A percentile compares a stretch with the other conserved stretches of the same genome.
Evolutionary conservation across 2,329 filamentous ascomycete genomes (phyloP).

Genomic region (Pseudogymnoascus sp.): DNA sequence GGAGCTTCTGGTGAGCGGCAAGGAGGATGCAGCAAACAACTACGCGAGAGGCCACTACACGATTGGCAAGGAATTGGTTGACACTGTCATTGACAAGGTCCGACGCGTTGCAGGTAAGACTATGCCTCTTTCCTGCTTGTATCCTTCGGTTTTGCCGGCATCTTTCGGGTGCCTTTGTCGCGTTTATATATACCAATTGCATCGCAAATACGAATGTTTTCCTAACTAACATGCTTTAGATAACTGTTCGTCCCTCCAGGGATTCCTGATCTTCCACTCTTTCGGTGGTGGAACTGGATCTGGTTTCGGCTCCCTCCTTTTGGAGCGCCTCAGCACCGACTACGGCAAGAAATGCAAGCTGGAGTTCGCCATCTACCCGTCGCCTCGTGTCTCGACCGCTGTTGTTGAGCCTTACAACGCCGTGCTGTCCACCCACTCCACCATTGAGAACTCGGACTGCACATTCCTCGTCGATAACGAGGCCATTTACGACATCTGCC

Average conservation of each 20-base stretch:
- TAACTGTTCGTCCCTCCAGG: conserved; percentile 59
- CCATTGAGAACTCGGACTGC: conserved; percentile 61
- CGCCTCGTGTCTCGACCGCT: conserved; percentile 57
- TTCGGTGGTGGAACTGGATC: conserved; percentile 63
- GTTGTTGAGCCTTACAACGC: conserved; percentile 64
- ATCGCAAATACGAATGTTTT: neutral
- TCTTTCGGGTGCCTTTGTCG: neutral
- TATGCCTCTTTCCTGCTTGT: neutral
- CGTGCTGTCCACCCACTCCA: conserved; percentile 49
- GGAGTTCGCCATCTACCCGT: conserved; percentile 59
- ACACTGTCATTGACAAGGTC: conserved; percentile 56
- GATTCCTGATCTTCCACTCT: conserved; percentile 62
- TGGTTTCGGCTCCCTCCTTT: conserved; percentile 57
- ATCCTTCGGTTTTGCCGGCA: neutral
- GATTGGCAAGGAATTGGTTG: conserved; percentile 59
- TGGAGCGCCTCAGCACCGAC: conserved; percentile 57
- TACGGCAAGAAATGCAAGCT: conserved; percentile 64
- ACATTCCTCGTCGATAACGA: conserved; percentile 64
- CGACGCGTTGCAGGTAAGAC: conserved; percentile 53
- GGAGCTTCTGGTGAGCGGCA: conserved; percentile 58
- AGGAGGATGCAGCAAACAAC: conserved; percentile 64
- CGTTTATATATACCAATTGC: neutral
- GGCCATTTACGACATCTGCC: conserved; percentile 62
- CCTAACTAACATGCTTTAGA: conserved; percentile 34
- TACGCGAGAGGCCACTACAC: conserved; percentile 65